These are phyloP conservation scores for Spathaspora passalidarum DNA, from an alignment of 805 yeast species.

Conservation along the genomic window DNA sequence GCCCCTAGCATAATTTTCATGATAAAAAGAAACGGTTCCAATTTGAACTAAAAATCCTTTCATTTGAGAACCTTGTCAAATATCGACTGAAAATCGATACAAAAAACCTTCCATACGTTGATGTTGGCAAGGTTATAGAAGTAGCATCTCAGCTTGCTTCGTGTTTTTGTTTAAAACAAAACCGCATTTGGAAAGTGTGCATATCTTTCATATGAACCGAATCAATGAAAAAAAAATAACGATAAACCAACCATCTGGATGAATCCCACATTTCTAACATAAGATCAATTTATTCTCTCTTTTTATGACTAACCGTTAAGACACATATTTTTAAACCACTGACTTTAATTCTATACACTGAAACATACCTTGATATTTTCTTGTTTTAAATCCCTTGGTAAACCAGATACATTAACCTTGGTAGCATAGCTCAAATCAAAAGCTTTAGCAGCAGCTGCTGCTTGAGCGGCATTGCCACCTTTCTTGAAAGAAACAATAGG, in stretches of 20 bases:
- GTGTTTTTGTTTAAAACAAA: neutral
- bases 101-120: neutral
- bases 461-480: slow-evolving; percentile 16
- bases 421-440: slow-evolving; percentile 58
- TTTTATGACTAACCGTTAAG: neutral
- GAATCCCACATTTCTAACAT: neutral
- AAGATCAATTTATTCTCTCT: neutral
- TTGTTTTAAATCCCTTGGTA: slow-evolving; percentile 83
- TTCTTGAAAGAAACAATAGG: slow-evolving; percentile 28
- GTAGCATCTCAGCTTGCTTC: neutral
- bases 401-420: slow-evolving; percentile 80
- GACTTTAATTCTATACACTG: neutral
- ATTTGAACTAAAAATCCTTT: neutral
- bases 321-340: neutral
- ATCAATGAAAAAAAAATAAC: neutral
- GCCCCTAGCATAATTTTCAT: neutral
- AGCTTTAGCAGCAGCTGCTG: slow-evolving; percentile 16
- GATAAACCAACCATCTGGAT: neutral
- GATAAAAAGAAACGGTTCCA: neutral
- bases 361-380: slow-evolving; percentile 83
- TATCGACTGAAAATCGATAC: neutral
- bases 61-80: neutral
- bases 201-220: neutral
- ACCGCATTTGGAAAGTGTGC: too few species aligned
- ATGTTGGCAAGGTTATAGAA: too few species aligned